Percentiles rank a stretch among this genome's conserved stretches.
These are phyloP conservation scores for Pseudocohnilembus persalinus DNA, from an alignment of 169 alveolate species.

Conservation along the genomic window DNA sequence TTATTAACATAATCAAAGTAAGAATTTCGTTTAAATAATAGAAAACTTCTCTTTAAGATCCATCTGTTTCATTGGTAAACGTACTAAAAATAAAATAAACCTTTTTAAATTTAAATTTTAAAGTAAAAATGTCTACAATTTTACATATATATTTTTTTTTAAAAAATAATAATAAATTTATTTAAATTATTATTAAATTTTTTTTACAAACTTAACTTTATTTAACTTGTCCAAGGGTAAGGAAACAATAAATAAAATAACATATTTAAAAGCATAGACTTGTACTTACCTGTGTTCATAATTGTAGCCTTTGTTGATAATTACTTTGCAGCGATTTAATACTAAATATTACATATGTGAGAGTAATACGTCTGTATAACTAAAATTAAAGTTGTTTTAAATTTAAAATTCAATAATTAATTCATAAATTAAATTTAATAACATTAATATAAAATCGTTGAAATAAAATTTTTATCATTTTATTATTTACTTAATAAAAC, in stretches of 20 bases:
- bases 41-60: not conserved
- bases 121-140: too few relatives aligned
- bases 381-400: too few relatives aligned
- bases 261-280: not conserved
- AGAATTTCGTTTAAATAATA: not conserved
- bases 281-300: not conserved
- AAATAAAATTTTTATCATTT: too few relatives aligned
- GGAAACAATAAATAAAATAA: not conserved
- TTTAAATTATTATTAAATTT: too few relatives aligned
- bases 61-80: not conserved
- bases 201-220: not conserved
- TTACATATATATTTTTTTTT: too few relatives aligned
- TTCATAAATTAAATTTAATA: too few relatives aligned
- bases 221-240: not conserved
- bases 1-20: not conserved
- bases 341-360: not conserved
- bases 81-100: not conserved
- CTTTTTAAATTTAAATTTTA: too few relatives aligned
- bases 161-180: too few relatives aligned
- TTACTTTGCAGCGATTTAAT: not conserved
- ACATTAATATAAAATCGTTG: not conserved
- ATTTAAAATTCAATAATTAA: too few relatives aligned
- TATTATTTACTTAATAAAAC: not conserved
- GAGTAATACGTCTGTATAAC: not conserved
- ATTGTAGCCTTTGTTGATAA: not conserved